Percentiles rank a stretch among this genome's conserved stretches.
Conservation (phyloP, 495 filamentous ascomycete species). For the Aspergillus taichungensis region DNA sequence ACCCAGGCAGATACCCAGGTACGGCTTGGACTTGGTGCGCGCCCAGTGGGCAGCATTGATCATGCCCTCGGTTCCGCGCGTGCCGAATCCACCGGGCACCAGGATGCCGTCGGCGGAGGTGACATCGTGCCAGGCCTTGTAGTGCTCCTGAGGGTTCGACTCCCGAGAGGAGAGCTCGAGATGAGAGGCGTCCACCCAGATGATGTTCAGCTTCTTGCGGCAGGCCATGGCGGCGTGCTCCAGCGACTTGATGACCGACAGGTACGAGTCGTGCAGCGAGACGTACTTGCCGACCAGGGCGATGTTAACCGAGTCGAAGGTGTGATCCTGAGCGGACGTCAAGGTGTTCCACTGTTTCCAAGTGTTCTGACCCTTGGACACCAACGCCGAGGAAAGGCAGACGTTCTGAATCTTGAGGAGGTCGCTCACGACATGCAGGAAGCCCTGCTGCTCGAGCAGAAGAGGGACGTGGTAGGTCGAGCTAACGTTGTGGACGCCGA, state of each 20-base stretch:
- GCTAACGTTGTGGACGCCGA: constrained; percentile 76
- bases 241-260: constrained; percentile 71
- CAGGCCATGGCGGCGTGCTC: constrained; percentile 90
- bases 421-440: constrained; percentile 52
- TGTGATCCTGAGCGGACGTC: constrained; percentile 49
- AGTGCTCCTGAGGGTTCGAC: constrained; percentile 60
- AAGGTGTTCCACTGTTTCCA: constrained; percentile 72
- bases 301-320: constrained; percentile 64
- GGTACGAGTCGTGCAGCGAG: constrained; percentile 72
- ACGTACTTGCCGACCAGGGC: constrained; percentile 91
- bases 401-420: constrained; percentile 42
- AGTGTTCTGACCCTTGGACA: constrained; percentile 49
- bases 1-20: constrained; percentile 87
- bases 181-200: constrained; percentile 76
- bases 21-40: constrained; percentile 69
- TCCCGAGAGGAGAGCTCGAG: constrained; percentile 56
- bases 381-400: constrained; percentile 32
- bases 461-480: constrained; percentile 90
- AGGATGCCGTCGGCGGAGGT: constrained; percentile 57
- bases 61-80: constrained; percentile 80
- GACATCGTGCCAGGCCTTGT: constrained; percentile 81
- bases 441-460: constrained; percentile 71
- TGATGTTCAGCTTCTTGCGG: constrained; percentile 65
- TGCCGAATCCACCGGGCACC: constrained; percentile 70
- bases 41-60: constrained; percentile 75